A percentile compares a stretch with the other conserved stretches of the same genome.
phyloP scores from a whole-genome alignment of 1,139 yeast genomes.

The Debaryomyces robertsiae region DNA sequence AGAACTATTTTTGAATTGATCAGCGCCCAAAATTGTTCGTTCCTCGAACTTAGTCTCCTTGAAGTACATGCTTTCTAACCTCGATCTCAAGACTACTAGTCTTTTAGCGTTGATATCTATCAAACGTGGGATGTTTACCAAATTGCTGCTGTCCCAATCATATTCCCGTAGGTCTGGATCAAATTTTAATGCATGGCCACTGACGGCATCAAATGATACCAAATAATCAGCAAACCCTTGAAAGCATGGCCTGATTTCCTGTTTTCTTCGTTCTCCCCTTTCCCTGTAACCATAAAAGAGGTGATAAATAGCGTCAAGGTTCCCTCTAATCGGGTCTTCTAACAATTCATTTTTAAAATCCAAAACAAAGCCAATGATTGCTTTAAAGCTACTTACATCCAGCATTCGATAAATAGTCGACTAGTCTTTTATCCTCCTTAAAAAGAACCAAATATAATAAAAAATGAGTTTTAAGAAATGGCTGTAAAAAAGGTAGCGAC shows the following conservation, averaged over 20 bases:
- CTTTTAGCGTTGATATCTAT: constrained; percentile 23
- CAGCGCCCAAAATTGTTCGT: neutral
- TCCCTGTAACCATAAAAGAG: constrained; percentile 10
- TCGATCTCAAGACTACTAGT: constrained; percentile 20
- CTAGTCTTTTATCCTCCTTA: neutral
- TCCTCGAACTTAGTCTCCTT: constrained; percentile 11
- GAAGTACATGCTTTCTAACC: constrained; percentile 15
- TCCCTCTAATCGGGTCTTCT: constrained; percentile 23
- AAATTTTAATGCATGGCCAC: constrained; percentile 24
- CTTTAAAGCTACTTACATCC: constrained; percentile 12
- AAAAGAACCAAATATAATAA: neutral
- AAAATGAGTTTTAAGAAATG: constrained; percentile 4
- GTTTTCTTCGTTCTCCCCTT: neutral
- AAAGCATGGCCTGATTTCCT: constrained; percentile 5
- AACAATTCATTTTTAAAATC: constrained; percentile 16
- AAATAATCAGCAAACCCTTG: constrained; percentile 21
- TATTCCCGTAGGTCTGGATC: constrained; percentile 6
- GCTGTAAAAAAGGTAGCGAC: constrained; percentile 10
- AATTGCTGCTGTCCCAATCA: neutral
- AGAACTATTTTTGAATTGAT: constrained; percentile 10
- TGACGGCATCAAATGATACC: constrained; percentile 25
- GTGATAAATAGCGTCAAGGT: constrained; percentile 20
- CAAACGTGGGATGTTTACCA: constrained; percentile 9
- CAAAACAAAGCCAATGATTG: constrained; percentile 21
- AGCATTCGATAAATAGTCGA: neutral